Base-by-base conservation (phyloP, 108 stramenopile genomes). In the Cyclotella sp. region DNA sequence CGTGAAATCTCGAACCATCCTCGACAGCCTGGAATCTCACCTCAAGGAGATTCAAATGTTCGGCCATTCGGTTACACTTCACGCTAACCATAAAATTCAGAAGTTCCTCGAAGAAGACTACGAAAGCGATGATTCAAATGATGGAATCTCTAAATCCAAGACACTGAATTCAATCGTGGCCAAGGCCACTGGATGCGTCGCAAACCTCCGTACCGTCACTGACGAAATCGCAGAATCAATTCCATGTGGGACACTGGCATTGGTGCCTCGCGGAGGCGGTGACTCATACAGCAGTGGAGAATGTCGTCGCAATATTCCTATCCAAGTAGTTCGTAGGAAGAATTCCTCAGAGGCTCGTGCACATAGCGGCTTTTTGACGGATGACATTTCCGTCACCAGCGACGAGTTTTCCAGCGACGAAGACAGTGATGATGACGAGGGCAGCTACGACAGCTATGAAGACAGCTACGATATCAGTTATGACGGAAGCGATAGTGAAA, bases 61-160 rank as follows among this genome's bases (percentile, higher is more conserved):
- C 24, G 43, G 43, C 7, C 43, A 27, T 12, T 4, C 64, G 1
- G 26, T 65, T 0, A 19, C 21, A 1, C 64, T 65, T 4, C 64
- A 65, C 43, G 64, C 64, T 3, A 39, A 46, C 9, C 43, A 65
- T 26, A 44, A 41, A 26, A 22, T 65, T 8, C 41, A 18, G 8
- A 65, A 65, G n/a, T 39, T 65, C n/a, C 10, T 46, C 18, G 64
- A 65, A n/a, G 64, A 65, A 0, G 64, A 65, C 22, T 65, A 65
- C 64, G 64, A 65, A 8, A 65, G 64, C 24, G 64, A 65, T 26
- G 8, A 9, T 46, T 65, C 64, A 11, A 27, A 44, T 19, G 26
- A 41, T 22, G 21, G 43, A 46, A 46, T 41, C 16, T 39, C 34
- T 18, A 62, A 62, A 26, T 39, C 34, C 12, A 62, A 41, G 61